phyloP scores from a whole-genome alignment of 208 protist species.

The Leishmania turanica region DNA sequence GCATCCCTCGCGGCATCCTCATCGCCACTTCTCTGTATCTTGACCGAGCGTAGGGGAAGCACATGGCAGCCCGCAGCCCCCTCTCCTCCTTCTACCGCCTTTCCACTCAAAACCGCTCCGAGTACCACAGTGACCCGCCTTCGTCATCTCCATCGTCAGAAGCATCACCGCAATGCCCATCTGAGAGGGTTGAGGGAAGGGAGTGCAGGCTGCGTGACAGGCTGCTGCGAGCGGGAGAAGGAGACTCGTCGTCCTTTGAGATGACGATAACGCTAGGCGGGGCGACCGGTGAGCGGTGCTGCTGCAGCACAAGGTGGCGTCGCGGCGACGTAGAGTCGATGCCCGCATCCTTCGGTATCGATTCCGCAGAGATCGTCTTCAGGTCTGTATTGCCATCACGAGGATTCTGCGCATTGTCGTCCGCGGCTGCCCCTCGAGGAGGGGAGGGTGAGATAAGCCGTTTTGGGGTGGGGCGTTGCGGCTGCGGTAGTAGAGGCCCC shows the following conservation, averaged over 20 bases:
- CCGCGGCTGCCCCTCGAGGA: not conserved
- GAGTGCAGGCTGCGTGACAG: slow-evolving; percentile 27
- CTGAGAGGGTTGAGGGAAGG: slow-evolving; percentile 16
- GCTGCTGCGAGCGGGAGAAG: slow-evolving; percentile 6
- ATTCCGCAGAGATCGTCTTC: not conserved
- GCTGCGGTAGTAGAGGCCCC: not conserved
- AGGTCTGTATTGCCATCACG: not conserved
- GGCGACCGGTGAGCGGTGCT: slow-evolving; percentile 18
- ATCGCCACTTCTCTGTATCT: not conserved
- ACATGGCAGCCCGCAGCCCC: not conserved
- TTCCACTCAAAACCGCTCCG: slow-evolving; percentile 5
- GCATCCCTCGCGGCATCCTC: not conserved
- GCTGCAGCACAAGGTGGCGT: not conserved
- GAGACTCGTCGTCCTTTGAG: not conserved
- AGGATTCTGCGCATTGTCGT: not conserved
- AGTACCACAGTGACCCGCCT: not conserved
- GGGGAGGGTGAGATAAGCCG: slow-evolving; percentile 10
- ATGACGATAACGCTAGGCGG: slow-evolving; percentile 1
- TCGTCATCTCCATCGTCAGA: slow-evolving; percentile 1
- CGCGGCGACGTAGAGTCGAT: not conserved
- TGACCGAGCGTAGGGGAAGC: not conserved
- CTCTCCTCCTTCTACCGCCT: not conserved
- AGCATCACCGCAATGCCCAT: not conserved
- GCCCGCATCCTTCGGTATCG: not conserved
- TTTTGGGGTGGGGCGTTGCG: not conserved